phyloP scores from a whole-genome alignment of 768 basidiomycete species.

The Rhodocollybia butyracea region DNA sequence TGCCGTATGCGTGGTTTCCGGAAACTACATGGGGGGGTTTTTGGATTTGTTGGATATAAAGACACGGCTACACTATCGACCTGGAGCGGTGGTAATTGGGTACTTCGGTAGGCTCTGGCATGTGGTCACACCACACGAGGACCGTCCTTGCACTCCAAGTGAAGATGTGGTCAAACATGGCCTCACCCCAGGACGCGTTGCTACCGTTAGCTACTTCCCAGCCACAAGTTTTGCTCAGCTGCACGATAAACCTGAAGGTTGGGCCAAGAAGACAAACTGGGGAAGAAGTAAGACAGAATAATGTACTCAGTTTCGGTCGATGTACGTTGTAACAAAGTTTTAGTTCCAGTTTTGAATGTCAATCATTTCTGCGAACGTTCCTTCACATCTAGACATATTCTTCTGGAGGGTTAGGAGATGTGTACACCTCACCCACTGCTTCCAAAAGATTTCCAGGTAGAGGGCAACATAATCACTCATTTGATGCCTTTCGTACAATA shows the following conservation, averaged over 20 bases:
- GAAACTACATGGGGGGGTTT: not conserved
- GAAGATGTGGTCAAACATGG: not conserved
- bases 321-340: no score
- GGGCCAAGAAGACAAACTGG: not conserved
- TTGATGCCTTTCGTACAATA: no score
- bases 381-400: no score
- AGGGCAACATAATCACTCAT: no score
- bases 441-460: no score
- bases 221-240: not conserved
- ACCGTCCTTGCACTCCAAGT: not conserved
- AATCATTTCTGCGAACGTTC: no score
- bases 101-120: not conserved
- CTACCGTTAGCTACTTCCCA: not conserved
- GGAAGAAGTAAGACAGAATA: no score
- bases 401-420: no score
- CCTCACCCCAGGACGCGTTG: not conserved
- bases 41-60: not conserved
- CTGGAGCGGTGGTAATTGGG: not conserved
- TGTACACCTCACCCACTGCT: no score
- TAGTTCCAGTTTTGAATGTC: no score
- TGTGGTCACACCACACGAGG: not conserved
- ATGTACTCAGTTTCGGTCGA: no score
- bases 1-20: not conserved
- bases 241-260: not conserved
- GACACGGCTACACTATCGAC: not conserved